These are phyloP conservation scores for Phytophthora cajani DNA, from an alignment of 352 stramenopile species.

Conservation along the genomic window DNA sequence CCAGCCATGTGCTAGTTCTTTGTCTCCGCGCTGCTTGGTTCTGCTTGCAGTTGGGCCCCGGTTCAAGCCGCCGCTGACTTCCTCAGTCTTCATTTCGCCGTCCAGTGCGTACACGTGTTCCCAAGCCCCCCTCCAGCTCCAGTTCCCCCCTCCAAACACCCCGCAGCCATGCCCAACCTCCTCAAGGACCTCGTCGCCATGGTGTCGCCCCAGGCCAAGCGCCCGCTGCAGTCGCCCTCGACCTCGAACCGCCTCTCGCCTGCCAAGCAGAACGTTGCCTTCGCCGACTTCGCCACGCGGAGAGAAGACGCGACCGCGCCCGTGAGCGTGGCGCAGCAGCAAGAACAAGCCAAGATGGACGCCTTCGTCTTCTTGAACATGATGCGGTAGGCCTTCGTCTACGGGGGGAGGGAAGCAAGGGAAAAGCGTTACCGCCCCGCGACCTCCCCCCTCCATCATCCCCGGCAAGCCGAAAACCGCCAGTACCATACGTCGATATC, in stretches of 20 bases:
- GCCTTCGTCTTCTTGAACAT: conserved; percentile 54
- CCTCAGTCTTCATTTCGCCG: conserved; percentile 35
- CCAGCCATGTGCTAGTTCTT: conserved; percentile 1
- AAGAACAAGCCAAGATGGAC: conserved; percentile 52
- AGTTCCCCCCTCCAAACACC: background rate
- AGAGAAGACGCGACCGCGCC: conserved; percentile 21
- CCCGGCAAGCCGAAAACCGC: background rate
- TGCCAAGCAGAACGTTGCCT: conserved; percentile 33
- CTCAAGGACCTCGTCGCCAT: conserved; percentile 55
- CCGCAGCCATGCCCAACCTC: conserved; percentile 47
- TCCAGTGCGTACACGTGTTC: conserved; percentile 38
- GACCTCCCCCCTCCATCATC: background rate
- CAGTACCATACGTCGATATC: conserved; percentile 42
- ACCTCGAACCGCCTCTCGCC: conserved; percentile 35
- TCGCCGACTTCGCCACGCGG: conserved; percentile 29
- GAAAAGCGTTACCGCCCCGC: background rate
- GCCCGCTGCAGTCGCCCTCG: conserved; percentile 35
- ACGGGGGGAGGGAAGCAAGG: background rate
- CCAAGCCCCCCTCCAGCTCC: background rate
- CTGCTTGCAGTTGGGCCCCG: background rate
- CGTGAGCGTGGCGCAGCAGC: conserved; percentile 37
- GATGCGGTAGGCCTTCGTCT: conserved; percentile 42
- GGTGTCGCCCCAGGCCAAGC: conserved; percentile 43
- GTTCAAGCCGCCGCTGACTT: conserved; percentile 15
- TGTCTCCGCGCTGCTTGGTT: conserved; percentile 18